Base-by-base conservation (phyloP, 2,329 filamentous ascomycete genomes). In the Penicillium sp. region DNA sequence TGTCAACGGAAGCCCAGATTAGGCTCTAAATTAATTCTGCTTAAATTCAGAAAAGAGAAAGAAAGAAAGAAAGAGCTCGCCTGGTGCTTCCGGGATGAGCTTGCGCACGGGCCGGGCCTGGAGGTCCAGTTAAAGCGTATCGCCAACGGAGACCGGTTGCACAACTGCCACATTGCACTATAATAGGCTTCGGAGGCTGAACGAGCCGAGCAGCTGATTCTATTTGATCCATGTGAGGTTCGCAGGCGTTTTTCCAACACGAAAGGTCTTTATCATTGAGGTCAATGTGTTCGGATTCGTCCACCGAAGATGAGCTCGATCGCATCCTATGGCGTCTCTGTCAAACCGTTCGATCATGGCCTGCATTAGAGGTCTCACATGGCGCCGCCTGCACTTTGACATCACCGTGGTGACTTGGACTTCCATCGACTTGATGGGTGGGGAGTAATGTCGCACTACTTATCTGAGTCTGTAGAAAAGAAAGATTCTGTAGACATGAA, bases 311-410 rank as follows among this genome's bases (percentile, higher is more conserved):
- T n/a, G 16, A 27, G 13, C 19, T 21, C 27, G 31, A 45, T 39
- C 33, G 57, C 19, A 41, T 54, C 43, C 35, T 49, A 46, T 49
- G 33, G 31, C 53, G 29, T 41, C 27, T 29, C 27, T 29, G 27
- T 11, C 27, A 29, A 29, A 29, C 27, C 27, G 52, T 53, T 59
- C 24, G 37, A 33, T 44, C 54, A 56, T 58, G 51, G 59, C 59
- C 59, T 65, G 63, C 63, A 65, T 67, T 57, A 58, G 59, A 64
- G 64, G 65, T 70, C 68, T 70, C 67, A 70, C 65, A 66, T 66
- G 61, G 63, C 57, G 51, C 48, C 41, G 53, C 8, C 27, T 29
- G 27, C 55, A 49, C 59, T 55, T 53, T 64, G 53, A 57, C 41
- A 52, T 60, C 55, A 43, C 53, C 13, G 29, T 54, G 27, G 9